These are phyloP conservation scores for Lyophyllum semitale DNA, from an alignment of 768 basidiomycete genomes.

Conservation along the genomic window DNA sequence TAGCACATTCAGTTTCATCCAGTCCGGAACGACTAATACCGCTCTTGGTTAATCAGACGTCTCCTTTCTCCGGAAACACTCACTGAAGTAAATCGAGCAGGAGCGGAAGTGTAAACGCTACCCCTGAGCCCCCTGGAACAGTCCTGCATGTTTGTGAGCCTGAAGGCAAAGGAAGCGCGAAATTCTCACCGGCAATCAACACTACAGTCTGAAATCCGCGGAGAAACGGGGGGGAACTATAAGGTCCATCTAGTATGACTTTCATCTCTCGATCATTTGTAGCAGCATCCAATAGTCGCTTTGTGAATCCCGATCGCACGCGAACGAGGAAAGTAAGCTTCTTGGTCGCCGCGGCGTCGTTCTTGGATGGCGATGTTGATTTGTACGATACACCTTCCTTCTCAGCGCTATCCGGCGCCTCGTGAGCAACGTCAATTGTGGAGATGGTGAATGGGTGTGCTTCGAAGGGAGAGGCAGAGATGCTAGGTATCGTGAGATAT, in stretches of 20 bases:
- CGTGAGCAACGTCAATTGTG: conserved; percentile 30
- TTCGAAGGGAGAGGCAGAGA: conserved; percentile 48
- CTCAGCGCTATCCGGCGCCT: neutral
- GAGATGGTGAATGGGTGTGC: conserved; percentile 62
- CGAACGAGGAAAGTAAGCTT: conserved; percentile 56
- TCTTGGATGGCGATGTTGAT: no score
- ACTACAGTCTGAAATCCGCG: conserved; percentile 44
- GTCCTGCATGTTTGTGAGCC: neutral
- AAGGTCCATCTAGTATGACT: conserved; percentile 63
- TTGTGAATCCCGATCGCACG: conserved; percentile 61
- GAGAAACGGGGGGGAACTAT: conserved; percentile 45
- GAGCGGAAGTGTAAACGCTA: conserved; percentile 47
- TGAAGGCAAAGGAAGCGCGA: neutral
- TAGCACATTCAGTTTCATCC: neutral
- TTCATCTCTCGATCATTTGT: conserved; percentile 28
- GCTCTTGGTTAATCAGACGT: neutral
- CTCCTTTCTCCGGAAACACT: conserved; percentile 6
- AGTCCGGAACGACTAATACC: neutral
- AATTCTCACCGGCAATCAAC: conserved; percentile 46
- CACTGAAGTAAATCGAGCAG: conserved; percentile 44
- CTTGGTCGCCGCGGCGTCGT: no score
- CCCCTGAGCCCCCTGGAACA: conserved; percentile 50
- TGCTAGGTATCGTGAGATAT: conserved; percentile 47
- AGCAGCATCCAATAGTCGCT: conserved; percentile 39
- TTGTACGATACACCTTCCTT: no score